A percentile compares a stretch with the other conserved stretches of the same genome.
phyloP scores from a whole-genome alignment of 1,139 yeast species.

The Meyerozyma guilliermondii region DNA sequence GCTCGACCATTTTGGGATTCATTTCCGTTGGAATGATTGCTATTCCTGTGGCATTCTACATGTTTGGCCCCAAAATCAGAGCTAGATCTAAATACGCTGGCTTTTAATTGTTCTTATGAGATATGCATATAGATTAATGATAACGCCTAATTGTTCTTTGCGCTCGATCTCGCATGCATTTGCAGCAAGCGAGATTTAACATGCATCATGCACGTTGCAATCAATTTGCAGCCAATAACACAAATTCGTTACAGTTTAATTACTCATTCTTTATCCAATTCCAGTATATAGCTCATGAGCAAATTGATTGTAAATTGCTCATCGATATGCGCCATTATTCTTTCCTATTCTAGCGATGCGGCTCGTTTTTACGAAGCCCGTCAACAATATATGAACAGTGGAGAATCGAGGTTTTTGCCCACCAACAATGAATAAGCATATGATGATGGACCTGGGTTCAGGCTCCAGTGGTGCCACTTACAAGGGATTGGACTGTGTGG shows the following conservation, averaged over 20 bases:
- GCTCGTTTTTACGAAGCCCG: background rate
- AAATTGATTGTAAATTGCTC: background rate
- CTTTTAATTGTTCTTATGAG: background rate
- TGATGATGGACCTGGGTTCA: background rate
- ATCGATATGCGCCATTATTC: background rate
- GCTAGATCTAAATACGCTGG: slow-evolving; percentile 41
- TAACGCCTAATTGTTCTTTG: too few relatives aligned
- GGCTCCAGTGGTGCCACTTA: slow-evolving; percentile 7
- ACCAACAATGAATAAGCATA: background rate
- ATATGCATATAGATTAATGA: background rate
- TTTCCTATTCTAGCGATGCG: background rate
- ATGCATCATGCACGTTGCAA: too few relatives aligned
- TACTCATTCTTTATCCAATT: background rate
- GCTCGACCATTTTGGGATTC: slow-evolving; percentile 44
- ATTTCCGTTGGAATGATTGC: slow-evolving; percentile 36
- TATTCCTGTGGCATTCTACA: slow-evolving; percentile 44
- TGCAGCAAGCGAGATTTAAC: too few relatives aligned
- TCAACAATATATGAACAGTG: background rate
- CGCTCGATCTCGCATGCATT: too few relatives aligned
- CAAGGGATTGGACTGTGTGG: slow-evolving; percentile 45
- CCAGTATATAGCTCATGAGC: background rate
- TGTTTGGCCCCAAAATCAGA: slow-evolving; percentile 46
- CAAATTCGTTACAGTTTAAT: too few relatives aligned
- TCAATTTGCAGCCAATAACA: too few relatives aligned
- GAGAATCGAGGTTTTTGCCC: background rate